Evolutionary conservation across 148 eudicot genomes (phyloP).

Genomic region (Chenopodium formosanum): DNA sequence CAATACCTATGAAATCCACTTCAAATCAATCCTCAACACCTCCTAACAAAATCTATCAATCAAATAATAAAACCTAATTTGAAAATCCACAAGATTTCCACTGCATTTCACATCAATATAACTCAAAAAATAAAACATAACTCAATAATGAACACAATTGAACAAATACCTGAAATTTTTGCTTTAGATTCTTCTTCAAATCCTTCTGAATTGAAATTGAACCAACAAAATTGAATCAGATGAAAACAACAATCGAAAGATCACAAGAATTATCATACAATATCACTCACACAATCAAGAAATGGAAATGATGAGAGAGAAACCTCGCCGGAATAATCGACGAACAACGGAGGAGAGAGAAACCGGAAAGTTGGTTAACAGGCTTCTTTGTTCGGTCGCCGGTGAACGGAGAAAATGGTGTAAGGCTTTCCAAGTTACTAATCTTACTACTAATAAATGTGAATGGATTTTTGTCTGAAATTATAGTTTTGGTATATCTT

Average conservation of each 20-base stretch:
- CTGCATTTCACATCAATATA: neutral
- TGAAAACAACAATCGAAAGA: neutral
- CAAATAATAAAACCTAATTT: neutral
- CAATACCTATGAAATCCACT: neutral
- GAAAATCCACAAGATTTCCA: neutral
- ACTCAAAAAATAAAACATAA: neutral
- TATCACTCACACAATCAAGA: neutral
- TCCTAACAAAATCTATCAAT: neutral
- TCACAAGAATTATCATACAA: neutral
- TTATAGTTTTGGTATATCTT: too few relatives aligned
- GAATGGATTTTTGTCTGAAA: neutral
- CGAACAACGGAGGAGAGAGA: neutral
- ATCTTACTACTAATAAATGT: neutral
- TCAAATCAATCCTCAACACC: neutral
- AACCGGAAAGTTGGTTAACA: neutral
- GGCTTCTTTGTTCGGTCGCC: constrained; percentile 5
- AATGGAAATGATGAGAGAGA: constrained; percentile 1
- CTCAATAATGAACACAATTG: neutral
- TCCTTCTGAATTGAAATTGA: constrained; percentile 21
- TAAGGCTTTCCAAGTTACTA: too few relatives aligned
- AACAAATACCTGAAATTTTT: neutral
- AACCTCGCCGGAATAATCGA: neutral
- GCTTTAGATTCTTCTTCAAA: neutral
- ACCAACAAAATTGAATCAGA: neutral
- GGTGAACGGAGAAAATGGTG: constrained; percentile 10